These are phyloP conservation scores for Fusarium acutatum DNA, from an alignment of 2,329 filamentous ascomycete species.

Conservation along the genomic window DNA sequence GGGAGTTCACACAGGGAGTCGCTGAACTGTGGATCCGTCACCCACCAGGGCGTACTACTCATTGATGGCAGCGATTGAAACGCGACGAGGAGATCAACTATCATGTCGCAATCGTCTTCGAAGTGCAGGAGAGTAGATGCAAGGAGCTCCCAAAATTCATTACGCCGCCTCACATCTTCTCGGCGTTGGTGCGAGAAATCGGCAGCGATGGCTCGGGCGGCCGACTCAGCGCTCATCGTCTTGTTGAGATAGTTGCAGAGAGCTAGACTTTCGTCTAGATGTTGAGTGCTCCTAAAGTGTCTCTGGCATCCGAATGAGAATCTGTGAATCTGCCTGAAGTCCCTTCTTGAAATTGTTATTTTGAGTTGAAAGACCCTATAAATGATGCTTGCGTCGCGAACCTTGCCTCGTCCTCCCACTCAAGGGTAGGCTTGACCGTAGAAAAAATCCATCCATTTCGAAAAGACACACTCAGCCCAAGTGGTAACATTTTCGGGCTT, in stretches of 20 bases:
- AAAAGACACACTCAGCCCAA: background rate
- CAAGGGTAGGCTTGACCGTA: background rate
- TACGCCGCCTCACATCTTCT: too few relatives aligned
- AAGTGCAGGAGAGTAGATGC: background rate
- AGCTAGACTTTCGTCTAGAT: slow-evolving; percentile 2
- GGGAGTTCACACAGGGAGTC: background rate
- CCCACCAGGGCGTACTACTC: background rate
- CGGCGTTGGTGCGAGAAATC: too few relatives aligned
- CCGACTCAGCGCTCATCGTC: background rate
- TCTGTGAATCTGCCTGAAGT: accelerated
- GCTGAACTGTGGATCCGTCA: background rate
- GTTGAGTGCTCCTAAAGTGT: background rate
- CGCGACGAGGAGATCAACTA: background rate
- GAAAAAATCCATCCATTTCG: background rate
- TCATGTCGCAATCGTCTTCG: background rate
- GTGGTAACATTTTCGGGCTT: background rate
- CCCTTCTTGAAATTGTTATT: background rate
- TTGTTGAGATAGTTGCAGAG: slow-evolving; percentile 8
- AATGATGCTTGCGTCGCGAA: background rate
- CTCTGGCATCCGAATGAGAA: background rate
- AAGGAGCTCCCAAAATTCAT: background rate
- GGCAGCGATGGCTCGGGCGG: slow-evolving; percentile 2
- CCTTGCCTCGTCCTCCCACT: background rate
- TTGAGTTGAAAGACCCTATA: too few relatives aligned
- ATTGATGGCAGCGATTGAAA: background rate